A percentile compares a stretch with the other conserved stretches of the same genome.
Conservation (phyloP, 2,329 filamentous ascomycete species). For the Nothophaeocryptopus gaeumannii region DNA sequence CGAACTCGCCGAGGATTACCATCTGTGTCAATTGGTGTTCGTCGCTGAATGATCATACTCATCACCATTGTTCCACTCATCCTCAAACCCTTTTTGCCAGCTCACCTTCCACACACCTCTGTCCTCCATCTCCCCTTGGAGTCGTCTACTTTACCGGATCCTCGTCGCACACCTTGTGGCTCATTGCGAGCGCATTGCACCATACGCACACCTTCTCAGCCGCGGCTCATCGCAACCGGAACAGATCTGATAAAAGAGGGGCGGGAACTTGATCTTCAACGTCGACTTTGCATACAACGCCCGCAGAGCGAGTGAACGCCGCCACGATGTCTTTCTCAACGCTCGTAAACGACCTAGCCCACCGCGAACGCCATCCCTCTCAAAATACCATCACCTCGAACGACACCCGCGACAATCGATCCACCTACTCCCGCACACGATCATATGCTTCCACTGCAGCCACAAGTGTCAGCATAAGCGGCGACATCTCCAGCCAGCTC, state of each 20-base stretch:
- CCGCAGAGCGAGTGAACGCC: slow-evolving; percentile 2
- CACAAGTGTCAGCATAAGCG: slow-evolving; percentile 52
- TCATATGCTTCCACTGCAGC: slow-evolving; percentile 53
- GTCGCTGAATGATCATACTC: too few relatives aligned
- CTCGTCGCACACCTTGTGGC: too few relatives aligned
- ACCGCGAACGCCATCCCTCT: slow-evolving; percentile 44
- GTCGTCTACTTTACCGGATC: too few relatives aligned
- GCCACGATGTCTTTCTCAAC: slow-evolving; percentile 52
- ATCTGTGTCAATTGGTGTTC: too few relatives aligned
- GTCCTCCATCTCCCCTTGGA: too few relatives aligned
- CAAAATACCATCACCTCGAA: slow-evolving; percentile 44
- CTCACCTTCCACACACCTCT: too few relatives aligned
- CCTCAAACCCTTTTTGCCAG: too few relatives aligned
- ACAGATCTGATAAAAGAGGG: slow-evolving; percentile 13
- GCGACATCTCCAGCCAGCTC: slow-evolving; percentile 52
- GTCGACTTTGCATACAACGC: neutral
- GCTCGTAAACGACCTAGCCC: slow-evolving; percentile 52
- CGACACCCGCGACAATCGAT: slow-evolving; percentile 43
- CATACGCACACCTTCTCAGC: neutral
- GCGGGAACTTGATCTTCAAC: neutral
- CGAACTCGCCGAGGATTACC: too few relatives aligned
- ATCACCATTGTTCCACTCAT: too few relatives aligned
- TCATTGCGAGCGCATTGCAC: too few relatives aligned
- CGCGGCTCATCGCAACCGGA: slow-evolving; percentile 11
- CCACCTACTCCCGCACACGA: slow-evolving; percentile 46